Evolutionary conservation across 352 stramenopile species (phyloP), one percentile per base, ranked within the genome.

Genomic region (Phytophthora chlamydospora): DNA sequence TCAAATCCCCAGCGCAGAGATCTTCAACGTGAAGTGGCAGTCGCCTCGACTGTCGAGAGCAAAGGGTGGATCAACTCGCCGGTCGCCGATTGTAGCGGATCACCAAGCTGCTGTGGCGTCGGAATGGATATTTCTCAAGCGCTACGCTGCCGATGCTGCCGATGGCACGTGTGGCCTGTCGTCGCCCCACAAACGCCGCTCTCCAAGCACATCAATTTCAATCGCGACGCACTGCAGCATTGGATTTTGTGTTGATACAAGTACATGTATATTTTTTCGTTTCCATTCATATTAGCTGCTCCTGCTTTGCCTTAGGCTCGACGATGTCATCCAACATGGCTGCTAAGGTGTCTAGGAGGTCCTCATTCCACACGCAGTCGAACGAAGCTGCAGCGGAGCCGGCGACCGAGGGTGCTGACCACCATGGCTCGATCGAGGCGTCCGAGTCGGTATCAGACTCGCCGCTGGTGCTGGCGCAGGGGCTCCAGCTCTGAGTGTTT

Each of bases 341-440:
- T 8, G 54, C 58, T 31, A 78, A 58, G 12, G 54, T 66, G 42
- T 80, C 58, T 14, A 80, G 58, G 35, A 74, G 21, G 9, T 74
- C 60, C 3, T 60, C 39, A 29, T 50, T 71, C 66, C 66, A 74
- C 27, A 68, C 27, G 2, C 50, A 55, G 33, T 67, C 66, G 14
- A 65, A 35, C 21, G 35, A 42, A 40, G 16, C 54, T 45, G 45
- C 48, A 40, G 2, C 51, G 19, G 34, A 39, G 12, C 32, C 44
- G 13, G 38, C 31, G 8, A 21, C 38, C 17, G 61, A 57, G 12
- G 47, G 17, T 48, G 41, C 34, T 9, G 46, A 49, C 54, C 55
- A 66, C 34, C 39, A 64, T 4, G 47, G 38, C 21, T 59, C 48
- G 33, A 31, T 35, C 13, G 41, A 52, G 21, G 42, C 32, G 45